Evolutionary conservation across 1,284 basidiomycete species (phyloP), one percentile per base, ranked within the genome.

Genomic region (Earliella scabrosa): DNA sequence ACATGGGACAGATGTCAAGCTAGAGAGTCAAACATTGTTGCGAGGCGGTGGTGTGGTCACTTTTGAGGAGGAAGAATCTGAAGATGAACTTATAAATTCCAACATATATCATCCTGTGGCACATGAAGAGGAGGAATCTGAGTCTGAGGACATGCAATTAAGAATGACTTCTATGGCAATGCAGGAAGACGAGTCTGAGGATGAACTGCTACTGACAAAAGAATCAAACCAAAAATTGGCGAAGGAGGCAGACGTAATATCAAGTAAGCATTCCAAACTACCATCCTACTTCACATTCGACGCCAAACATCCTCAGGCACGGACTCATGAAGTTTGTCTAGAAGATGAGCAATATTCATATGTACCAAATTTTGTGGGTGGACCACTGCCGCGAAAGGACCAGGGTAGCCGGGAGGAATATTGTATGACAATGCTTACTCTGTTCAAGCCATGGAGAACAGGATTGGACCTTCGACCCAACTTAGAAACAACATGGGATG

Each of bases 361-460:
- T 20, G 54, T 64, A 0, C 53, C 57, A 0, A 51, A 61, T 40
- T 63, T 67, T 54, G 44, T 58, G 13, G 63, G 63, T 24, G 58
- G 52, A 11, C 8, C 48, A 32, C 46, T 64, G 8, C 66, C 63
- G 7, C 21, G 64, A 40, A 41, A 46, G 35, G 63, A 68, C 47
- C 38, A 58, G 47, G 63, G 63, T 14, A 60, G 63, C 40, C 8
- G 50, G 8, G 65, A 66, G 18, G 59, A 65, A n/a, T 68, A 64
- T 49, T 65, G 60, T 39, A n/a, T n/a, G n/a, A n/a, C n/a, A n/a
- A n/a, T n/a, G n/a, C n/a, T n/a, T n/a, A n/a, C n/a, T n/a, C n/a
- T n/a, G n/a, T n/a, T n/a, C n/a, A n/a, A n/a, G n/a, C n/a, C n/a
- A n/a, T n/a, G n/a, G n/a, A n/a, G n/a, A 45, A 16, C 27, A 38